Evolutionary conservation across 1,284 basidiomycete genomes (phyloP).

Genomic region (Neolentinus lepideus): DNA sequence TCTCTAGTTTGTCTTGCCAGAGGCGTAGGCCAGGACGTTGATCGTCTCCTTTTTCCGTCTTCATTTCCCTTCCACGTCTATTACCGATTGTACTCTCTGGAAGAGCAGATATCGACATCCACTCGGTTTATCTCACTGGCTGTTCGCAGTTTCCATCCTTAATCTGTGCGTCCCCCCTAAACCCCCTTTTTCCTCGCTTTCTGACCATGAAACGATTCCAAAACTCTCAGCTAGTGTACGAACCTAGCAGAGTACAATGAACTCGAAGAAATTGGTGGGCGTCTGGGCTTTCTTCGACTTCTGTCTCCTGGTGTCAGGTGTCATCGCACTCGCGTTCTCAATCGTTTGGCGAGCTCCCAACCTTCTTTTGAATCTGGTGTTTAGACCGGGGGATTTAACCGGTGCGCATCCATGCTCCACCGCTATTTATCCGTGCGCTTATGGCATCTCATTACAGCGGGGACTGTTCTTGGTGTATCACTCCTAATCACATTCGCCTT

Average conservation of each 20-base stretch:
- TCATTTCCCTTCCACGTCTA: constrained; percentile 1
- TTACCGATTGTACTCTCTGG: constrained; percentile 1
- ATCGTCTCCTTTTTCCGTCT: constrained; percentile 3
- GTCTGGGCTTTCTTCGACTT: constrained; percentile 67
- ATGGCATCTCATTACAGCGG: constrained; percentile 38
- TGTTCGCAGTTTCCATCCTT: neutral
- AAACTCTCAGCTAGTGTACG: neutral
- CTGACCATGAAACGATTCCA: neutral
- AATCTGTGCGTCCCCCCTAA: neutral
- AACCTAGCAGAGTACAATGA: constrained; percentile 35
- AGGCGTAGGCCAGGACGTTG: constrained; percentile 1
- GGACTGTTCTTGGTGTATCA: constrained; percentile 59
- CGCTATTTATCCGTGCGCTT: neutral
- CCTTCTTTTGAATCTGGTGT: constrained; percentile 62
- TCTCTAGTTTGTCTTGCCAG: neutral
- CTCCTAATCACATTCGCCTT: constrained; percentile 63
- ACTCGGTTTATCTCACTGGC: neutral
- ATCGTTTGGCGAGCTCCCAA: constrained; percentile 61
- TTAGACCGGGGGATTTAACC: constrained; percentile 49
- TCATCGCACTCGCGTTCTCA: constrained; percentile 57
- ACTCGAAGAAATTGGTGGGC: constrained; percentile 61
- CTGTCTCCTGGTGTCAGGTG: constrained; percentile 61
- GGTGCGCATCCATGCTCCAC: constrained; percentile 33
- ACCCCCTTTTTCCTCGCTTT: neutral
- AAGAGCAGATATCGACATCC: constrained; percentile 1